These are phyloP conservation scores for Podochytrium sp. DNA, from an alignment of 192 early-diverging fungal genomes.

Conservation along the genomic window DNA sequence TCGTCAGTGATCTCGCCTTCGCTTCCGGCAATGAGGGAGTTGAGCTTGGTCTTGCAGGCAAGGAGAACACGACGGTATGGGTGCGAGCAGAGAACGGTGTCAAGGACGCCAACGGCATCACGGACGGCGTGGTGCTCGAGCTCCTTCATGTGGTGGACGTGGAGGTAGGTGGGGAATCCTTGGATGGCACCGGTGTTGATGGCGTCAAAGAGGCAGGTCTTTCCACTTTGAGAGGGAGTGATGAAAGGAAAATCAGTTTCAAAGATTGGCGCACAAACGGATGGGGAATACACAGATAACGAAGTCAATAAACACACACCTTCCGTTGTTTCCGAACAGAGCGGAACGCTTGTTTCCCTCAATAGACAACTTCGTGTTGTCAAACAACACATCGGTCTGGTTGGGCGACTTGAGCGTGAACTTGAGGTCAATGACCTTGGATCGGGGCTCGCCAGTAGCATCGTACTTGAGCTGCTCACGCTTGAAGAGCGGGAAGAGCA, in stretches of 20 bases:
- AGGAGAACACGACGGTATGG: conserved; percentile 82
- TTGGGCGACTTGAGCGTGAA: conserved; percentile 25
- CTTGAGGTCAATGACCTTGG: conserved; percentile 29
- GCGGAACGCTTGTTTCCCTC: conserved; percentile 28
- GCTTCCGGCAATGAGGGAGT: conserved; percentile 71
- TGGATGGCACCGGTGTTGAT: conserved; percentile 12
- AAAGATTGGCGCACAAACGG: too few species aligned
- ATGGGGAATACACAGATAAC: background rate
- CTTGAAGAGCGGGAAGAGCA: conserved; percentile 17
- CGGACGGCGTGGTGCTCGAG: conserved; percentile 23
- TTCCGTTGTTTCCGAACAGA: conserved; percentile 29
- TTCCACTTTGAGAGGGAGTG: conserved; percentile 11
- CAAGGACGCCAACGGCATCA: conserved; percentile 19
- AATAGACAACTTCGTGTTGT: conserved; percentile 25
- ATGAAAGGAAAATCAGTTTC: background rate
- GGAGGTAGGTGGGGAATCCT: conserved; percentile 24
- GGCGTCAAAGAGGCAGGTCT: conserved; percentile 25
- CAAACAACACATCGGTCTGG: conserved; percentile 13
- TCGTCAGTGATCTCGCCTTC: conserved; percentile 82
- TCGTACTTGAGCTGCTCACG: conserved; percentile 29
- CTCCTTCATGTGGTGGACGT: conserved; percentile 28
- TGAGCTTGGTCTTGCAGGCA: conserved; percentile 62
- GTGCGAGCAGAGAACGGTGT: conserved; percentile 63
- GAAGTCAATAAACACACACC: background rate
- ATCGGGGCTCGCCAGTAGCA: background rate